Evolutionary conservation across 1,284 basidiomycete genomes (phyloP).

Genomic region (Entoloma clypeatum): DNA sequence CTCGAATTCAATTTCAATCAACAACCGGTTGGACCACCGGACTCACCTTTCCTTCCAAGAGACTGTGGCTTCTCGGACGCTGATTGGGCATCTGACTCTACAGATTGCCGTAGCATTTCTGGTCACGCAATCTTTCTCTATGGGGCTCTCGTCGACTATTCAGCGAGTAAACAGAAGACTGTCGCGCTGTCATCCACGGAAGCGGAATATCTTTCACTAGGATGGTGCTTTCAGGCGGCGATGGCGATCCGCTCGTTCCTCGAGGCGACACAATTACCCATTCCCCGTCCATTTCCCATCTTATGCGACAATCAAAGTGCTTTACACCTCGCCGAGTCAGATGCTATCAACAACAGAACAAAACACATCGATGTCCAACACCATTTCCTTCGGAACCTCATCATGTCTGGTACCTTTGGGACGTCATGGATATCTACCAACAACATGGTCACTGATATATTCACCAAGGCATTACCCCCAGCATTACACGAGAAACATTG

Average conservation of each 20-base stretch:
- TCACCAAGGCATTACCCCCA: conserved; percentile 19
- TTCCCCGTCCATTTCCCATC: conserved; percentile 18
- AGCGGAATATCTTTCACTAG: conserved; percentile 39
- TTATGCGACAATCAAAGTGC: conserved; percentile 22
- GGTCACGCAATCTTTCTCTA: conserved; percentile 25
- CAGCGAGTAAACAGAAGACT: conserved; percentile 32
- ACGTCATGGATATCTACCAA: conserved; percentile 13
- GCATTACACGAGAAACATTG: no score
- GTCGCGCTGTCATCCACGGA: conserved; percentile 40
- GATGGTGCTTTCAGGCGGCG: conserved; percentile 30
- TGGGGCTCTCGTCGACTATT: conserved; percentile 37
- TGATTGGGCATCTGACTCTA: conserved; percentile 23
- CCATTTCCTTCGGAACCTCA: conserved; percentile 16
- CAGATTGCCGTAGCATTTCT: conserved; percentile 21
- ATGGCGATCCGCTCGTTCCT: conserved; percentile 35
- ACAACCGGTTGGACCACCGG: not conserved
- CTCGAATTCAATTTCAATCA: not conserved
- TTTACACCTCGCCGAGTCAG: conserved; percentile 16
- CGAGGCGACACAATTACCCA: conserved; percentile 20
- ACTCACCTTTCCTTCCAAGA: not conserved
- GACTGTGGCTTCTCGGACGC: conserved; percentile 19
- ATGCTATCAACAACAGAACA: conserved; percentile 20
- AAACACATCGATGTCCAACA: conserved; percentile 22
- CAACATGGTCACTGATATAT: conserved; percentile 19
- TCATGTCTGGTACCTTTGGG: conserved; percentile 10